These are phyloP conservation scores for Trichocomaceae sp. DNA, from an alignment of 2,329 filamentous ascomycete genomes.

Conservation along the genomic window DNA sequence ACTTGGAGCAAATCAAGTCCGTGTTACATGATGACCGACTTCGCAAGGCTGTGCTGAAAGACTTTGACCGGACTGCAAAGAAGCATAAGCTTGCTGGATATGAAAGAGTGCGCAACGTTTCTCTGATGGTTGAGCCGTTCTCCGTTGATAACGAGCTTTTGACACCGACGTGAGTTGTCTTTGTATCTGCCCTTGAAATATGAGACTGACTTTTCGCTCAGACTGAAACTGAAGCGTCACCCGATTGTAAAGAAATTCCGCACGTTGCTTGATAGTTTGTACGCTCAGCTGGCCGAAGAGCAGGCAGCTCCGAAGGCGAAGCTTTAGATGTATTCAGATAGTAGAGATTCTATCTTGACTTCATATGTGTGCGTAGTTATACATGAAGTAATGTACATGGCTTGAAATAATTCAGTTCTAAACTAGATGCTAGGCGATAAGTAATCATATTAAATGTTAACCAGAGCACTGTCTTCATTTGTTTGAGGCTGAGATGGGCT, in stretches of 20 bases:
- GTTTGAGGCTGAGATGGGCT: no score
- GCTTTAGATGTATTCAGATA: no score
- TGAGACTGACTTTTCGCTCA: conserved; percentile 29
- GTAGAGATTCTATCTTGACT: no score
- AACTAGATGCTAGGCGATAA: no score
- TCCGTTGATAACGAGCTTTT: conserved; percentile 82
- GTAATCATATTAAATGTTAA: no score
- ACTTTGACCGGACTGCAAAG: conserved; percentile 70
- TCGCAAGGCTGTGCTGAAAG: conserved; percentile 65
- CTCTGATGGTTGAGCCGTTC: conserved; percentile 81
- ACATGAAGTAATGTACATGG: background rate
- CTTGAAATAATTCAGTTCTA: no score
- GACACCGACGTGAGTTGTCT: conserved; percentile 40
- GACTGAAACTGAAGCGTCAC: conserved; percentile 65
- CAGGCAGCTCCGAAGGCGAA: conserved; percentile 35
- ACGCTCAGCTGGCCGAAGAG: conserved; percentile 47
- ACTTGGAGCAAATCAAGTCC: conserved; percentile 60
- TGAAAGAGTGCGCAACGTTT: conserved; percentile 69
- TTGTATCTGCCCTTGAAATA: background rate
- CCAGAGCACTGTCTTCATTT: no score
- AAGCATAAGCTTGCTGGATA: conserved; percentile 88
- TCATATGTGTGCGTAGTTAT: no score
- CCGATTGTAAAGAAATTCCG: conserved; percentile 59
- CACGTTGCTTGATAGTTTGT: conserved; percentile 53
- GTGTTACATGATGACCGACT: conserved; percentile 65